Evolutionary conservation across 2,329 filamentous ascomycete genomes (phyloP), one percentile per base, ranked within the genome.

Genomic region (Colletotrichum sp.): DNA sequence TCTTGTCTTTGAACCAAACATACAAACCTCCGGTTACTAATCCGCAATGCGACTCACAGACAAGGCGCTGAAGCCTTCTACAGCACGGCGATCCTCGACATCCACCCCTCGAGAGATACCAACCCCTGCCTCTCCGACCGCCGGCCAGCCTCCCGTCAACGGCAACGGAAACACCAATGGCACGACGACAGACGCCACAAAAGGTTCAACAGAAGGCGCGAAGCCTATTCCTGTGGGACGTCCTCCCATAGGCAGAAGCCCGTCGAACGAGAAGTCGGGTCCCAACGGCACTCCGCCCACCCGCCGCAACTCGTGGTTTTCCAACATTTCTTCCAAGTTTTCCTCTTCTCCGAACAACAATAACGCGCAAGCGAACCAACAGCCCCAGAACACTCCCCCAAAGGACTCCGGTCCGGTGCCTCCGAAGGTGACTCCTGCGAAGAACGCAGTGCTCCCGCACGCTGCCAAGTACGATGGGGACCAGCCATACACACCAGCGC

Each of bases 271-370:
- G 36, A 84, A 81, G 80, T 65, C 72, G 4, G 75, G 77, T 26
- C 76, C 79, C 69, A 78, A 79, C 71, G 79, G 82, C 72, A 81
- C 85, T 48, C 84, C 87, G 3, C 84, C 86, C 9, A 86, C 88
- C 61, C 89, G 92, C 69, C 91, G 95, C 78, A 93, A 93, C 77
- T 98, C 96, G 16, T 99, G 97, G 97, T 96, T 99, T 81, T 95
- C 95, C 72, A 98, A 93, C 82, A 92, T 99, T 79, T 98, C 95
- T 78, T 96, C 95, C 79, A 98, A 98, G 83, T 98, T 99, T 86
- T 96, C 95, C 4, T 92, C 92, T 32, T 87, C 87, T 21, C 84
- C 89, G 78, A 83, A 77, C 77, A 83, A 80, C 79, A 68, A 83
- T 34, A 84, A 83, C 34, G 70, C 83, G 68, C 80, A 83, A 68